A percentile compares a stretch with the other conserved stretches of the same genome.
Evolutionary conservation across 371 early-diverging fungal genomes (phyloP).

Genomic region (Rhizopus sp.): DNA sequence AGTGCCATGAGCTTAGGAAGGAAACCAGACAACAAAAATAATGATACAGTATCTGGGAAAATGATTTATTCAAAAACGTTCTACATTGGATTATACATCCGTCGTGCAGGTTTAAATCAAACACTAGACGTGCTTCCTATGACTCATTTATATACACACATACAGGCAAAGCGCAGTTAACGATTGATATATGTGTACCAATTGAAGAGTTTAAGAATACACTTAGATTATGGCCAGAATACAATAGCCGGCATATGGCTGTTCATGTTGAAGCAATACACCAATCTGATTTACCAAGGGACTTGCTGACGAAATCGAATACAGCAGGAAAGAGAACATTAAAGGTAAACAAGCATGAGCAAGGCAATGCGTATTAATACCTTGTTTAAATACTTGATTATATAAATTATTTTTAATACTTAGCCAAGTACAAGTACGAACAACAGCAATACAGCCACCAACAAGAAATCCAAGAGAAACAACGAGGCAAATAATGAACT

Average conservation of each 20-base stretch:
- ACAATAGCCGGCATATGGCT: not conserved
- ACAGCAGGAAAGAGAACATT: not conserved
- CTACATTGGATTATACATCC: constrained; percentile 80
- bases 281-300: not conserved
- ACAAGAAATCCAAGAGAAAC: not conserved
- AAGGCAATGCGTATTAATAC: too few relatives aligned
- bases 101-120: constrained; percentile 35
- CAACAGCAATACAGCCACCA: not conserved
- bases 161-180: not conserved
- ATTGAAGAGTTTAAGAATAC: constrained; percentile 1
- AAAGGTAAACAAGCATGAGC: not conserved
- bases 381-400: not conserved
- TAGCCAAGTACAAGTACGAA: too few relatives aligned
- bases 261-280: not conserved
- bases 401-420: too few relatives aligned
- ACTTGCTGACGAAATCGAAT: not conserved
- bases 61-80: constrained; percentile 72
- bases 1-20: constrained; percentile 1
- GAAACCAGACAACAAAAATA: not conserved
- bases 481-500: not conserved
- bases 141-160: not conserved
- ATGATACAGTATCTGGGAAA: not conserved
- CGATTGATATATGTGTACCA: not conserved
- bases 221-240: not conserved
- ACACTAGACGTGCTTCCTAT: not conserved